phyloP scores from a whole-genome alignment of 495 filamentous ascomycete species.

The Penicillium parvum region DNA sequence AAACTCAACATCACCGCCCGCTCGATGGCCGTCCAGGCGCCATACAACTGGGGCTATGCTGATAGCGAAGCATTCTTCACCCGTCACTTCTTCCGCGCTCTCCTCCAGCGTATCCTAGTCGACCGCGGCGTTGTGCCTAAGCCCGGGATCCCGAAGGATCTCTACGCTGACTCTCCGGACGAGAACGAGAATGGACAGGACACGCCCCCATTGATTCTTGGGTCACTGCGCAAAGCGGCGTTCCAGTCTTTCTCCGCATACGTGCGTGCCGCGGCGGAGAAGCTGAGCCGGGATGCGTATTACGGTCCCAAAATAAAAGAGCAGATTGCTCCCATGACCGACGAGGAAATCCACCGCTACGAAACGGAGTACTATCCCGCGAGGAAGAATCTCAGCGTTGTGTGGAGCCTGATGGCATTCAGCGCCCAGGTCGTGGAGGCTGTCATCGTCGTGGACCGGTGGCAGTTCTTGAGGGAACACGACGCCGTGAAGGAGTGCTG shows the following conservation, averaged over 20 bases:
- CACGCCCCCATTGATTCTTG: slow-evolving; percentile 63
- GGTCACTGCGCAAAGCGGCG: slow-evolving; percentile 73
- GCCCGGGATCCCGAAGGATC: slow-evolving; percentile 37
- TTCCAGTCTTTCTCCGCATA: slow-evolving; percentile 76
- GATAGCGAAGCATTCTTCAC: slow-evolving; percentile 88
- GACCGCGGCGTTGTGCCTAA: slow-evolving; percentile 69
- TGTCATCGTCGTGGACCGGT: slow-evolving; percentile 85
- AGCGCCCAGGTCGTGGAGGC: slow-evolving; percentile 85
- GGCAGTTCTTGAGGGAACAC: slow-evolving; percentile 83
- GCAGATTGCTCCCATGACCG: slow-evolving; percentile 59
- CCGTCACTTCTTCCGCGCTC: slow-evolving; percentile 86
- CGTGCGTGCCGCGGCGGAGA: slow-evolving; percentile 70
- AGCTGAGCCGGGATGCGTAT: slow-evolving; percentile 58
- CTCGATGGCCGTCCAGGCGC: slow-evolving; percentile 96
- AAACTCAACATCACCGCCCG: slow-evolving; percentile 91
- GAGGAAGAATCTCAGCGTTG: slow-evolving; percentile 76
- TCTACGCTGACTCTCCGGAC: slow-evolving; percentile 33
- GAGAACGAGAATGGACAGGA: too few relatives aligned
- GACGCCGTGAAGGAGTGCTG: slow-evolving; percentile 62
- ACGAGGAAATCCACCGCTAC: slow-evolving; percentile 69
- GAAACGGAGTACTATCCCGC: slow-evolving; percentile 55
- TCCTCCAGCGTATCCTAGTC: slow-evolving; percentile 84
- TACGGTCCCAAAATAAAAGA: slow-evolving; percentile 53
- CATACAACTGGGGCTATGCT: slow-evolving; percentile 77
- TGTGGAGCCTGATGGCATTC: slow-evolving; percentile 95